These are phyloP conservation scores for Udeniomyces megalosporus DNA, from an alignment of 768 basidiomycete species.

Conservation along the genomic window DNA sequence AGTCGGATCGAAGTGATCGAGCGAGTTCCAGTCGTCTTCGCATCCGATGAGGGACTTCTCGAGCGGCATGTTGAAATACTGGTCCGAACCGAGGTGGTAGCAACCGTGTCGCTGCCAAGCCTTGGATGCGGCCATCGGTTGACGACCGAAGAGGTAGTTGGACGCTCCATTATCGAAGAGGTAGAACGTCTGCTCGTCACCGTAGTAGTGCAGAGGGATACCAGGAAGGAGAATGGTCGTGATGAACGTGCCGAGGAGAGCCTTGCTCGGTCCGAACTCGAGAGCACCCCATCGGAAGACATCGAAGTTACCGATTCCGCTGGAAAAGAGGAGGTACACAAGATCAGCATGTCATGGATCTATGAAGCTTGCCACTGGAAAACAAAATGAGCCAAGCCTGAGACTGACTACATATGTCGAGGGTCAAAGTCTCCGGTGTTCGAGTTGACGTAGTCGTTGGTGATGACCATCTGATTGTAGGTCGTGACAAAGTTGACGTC, in stretches of 20 bases:
- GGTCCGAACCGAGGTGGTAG: constrained; percentile 71
- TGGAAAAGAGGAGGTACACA: not conserved
- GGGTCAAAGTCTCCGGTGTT: constrained; percentile 53
- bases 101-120: constrained; percentile 93
- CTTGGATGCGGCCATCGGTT: constrained; percentile 64
- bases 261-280: constrained; percentile 63
- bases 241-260: constrained; percentile 62
- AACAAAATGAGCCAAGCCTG: not conserved
- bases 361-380: not conserved
- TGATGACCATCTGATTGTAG: constrained; percentile 70
- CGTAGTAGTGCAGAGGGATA: constrained; percentile 68
- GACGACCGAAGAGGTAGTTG: constrained; percentile 89
- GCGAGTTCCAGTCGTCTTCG: constrained; percentile 74
- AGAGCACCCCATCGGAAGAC: constrained; percentile 85
- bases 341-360: not conserved
- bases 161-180: constrained; percentile 69
- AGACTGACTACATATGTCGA: constrained; percentile 49
- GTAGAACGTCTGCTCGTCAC: constrained; percentile 80
- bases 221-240: constrained; percentile 71
- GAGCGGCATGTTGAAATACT: constrained; percentile 87
- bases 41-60: constrained; percentile 66
- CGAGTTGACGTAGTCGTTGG: constrained; percentile 71
- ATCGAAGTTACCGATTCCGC: constrained; percentile 83
- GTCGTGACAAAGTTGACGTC: constrained; percentile 67
- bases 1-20: constrained; percentile 91